A percentile compares a stretch with the other conserved stretches of the same genome.
Conservation (phyloP, 257 asterid species). For the Solanum dulcamara region DNA sequence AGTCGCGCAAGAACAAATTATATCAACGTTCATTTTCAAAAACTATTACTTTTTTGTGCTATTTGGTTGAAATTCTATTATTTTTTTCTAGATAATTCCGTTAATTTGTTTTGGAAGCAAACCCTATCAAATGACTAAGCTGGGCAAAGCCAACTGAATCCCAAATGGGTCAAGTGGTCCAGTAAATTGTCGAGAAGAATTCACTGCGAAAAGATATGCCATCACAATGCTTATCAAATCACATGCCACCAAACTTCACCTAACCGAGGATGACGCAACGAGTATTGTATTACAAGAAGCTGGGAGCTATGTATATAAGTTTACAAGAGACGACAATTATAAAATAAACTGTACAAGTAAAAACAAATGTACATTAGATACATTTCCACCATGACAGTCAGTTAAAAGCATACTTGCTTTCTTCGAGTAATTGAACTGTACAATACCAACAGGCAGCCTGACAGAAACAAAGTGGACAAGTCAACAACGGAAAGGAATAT, state of each 20-base stretch:
- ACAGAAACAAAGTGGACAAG: background rate
- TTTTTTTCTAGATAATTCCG: no score
- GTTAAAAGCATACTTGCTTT: background rate
- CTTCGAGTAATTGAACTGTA: background rate
- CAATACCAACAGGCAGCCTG: conserved; percentile 1
- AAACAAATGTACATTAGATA: background rate
- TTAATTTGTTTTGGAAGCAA: background rate
- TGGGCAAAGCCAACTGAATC: background rate
- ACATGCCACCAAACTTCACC: background rate
- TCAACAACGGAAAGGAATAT: background rate
- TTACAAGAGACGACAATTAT: background rate
- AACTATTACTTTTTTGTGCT: background rate
- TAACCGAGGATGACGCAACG: background rate
- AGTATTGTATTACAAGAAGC: background rate
- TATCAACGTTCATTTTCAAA: background rate
- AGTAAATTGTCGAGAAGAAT: background rate
- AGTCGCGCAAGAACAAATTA: background rate
- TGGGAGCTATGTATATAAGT: background rate
- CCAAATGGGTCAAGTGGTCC: background rate
- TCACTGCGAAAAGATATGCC: background rate
- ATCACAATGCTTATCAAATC: background rate
- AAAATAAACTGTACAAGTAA: background rate
- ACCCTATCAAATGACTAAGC: background rate
- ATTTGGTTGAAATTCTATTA: background rate
- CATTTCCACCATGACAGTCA: background rate